Base-by-base conservation (phyloP, 1,284 basidiomycete species). In the Cutaneotrichosporon daszewskae region DNA sequence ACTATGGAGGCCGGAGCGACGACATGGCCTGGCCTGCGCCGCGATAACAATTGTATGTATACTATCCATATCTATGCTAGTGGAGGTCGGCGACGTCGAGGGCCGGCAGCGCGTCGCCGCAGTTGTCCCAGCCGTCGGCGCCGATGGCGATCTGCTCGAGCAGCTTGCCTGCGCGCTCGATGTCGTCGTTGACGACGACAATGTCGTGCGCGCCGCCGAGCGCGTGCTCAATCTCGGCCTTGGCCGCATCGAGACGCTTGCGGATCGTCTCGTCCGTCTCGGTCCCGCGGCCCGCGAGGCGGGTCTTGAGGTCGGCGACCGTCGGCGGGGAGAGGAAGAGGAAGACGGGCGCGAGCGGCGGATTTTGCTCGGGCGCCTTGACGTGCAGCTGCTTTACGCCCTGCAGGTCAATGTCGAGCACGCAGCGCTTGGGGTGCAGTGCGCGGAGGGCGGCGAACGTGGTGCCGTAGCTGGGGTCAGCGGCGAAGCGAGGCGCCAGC, bases 361-460 rank as follows among this genome's bases (percentile, higher is more conserved):
- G 67, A 53, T 57, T 85, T 45, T 65, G 75, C 42, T 79, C 69
- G 0, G 61, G 60, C 20, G 66, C 67, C 80, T 77, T 74, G 24
- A 76, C 70, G 67, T 90, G 91, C 62, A 97, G 84, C 69, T 91
- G 84, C 53, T 82, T 82, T 46, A 96, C 87, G 43, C 91, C 91
- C 86, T 95, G 91, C 12, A 89, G 84, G 65, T 99, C 94, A 54
- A 99, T 98, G 68, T 99, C 94, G 33, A 99, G 79, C 43, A 99
- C 83, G 66, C 94, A 97, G 13, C 89, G 73, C 42, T 67, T 76
- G 27, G 84, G 85, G 27, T 64, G 47, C 24, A 80, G 76, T 40
- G 74, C 76, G 45, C 73, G 64, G 17, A 82, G 74, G 8, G 79
- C 84, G 53, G 81, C 78, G 52, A 84, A 83, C 45, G 84, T 89